phyloP scores from a whole-genome alignment of 2,329 filamentous ascomycete genomes.

The Fusarium mangiferae region DNA sequence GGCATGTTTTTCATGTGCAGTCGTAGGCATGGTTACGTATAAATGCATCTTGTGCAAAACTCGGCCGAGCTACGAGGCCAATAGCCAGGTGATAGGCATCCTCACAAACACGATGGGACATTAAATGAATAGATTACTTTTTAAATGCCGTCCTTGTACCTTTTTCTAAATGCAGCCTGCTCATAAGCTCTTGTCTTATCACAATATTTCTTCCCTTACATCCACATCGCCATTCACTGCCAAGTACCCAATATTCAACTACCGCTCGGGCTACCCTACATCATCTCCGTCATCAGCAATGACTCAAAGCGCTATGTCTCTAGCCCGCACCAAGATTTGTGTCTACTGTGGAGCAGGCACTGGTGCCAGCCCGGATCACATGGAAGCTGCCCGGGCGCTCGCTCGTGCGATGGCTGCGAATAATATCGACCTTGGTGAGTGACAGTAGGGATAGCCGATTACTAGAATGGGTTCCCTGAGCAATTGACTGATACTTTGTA shows the following conservation, averaged over 20 bases:
- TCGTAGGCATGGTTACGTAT: not conserved
- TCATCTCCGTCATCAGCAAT: conserved; percentile 42
- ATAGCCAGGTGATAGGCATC: rapidly evolving
- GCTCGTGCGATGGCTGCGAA: conserved; percentile 78
- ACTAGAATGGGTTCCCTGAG: rapidly evolving
- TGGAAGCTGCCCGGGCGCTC: conserved; percentile 80
- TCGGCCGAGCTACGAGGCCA: not conserved
- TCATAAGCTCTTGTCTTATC: too few relatives aligned
- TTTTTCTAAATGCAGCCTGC: too few relatives aligned
- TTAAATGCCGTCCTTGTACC: too few relatives aligned
- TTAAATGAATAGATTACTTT: rapidly evolving
- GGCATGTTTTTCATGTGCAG: too few relatives aligned
- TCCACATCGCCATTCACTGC: not conserved
- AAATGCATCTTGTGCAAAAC: rapidly evolving
- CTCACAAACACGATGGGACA: rapidly evolving
- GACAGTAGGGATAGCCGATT: rapidly evolving
- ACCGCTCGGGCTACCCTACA: not conserved
- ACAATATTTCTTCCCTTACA: too few relatives aligned
- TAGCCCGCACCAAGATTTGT: conserved; percentile 74
- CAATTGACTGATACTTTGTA: conserved; percentile 40
- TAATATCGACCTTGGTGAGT: conserved; percentile 72
- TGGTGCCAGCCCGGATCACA: conserved; percentile 78
- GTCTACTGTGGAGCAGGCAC: conserved; percentile 91
- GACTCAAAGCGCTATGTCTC: conserved; percentile 35
- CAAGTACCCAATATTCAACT: too few relatives aligned